Evolutionary conservation across 164 flowering plant genomes (phyloP), one percentile per base, ranked within the genome.

Genomic region (Dillenia turbinata): DNA sequence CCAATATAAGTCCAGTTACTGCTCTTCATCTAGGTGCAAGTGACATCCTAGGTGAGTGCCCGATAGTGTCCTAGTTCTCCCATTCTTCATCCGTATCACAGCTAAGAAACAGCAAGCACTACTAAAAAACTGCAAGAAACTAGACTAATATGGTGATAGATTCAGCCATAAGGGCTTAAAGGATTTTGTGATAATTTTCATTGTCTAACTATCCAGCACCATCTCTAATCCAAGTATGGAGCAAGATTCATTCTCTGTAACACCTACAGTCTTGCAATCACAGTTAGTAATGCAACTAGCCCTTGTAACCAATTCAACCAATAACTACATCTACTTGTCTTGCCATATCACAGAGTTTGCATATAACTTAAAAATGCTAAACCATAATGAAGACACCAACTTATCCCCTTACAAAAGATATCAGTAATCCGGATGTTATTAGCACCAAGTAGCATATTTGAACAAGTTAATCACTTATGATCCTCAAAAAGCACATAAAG

Each of bases 101-200:
- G 40, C 40, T 5, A 33, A 5, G 6, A 33, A 33, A 33, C 40
- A 33, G 40, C 40, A 33, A 33, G 7, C 40, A 6, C 40, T 33
- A 33, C 40, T 33, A 33, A 33, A 33, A 33, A 0, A 33, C 40
- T 33, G 40, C 40, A 4, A 33, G 40, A 33, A 33, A 33, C 6
- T 7, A 33, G 40, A 33, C 7, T 33, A 33, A 54, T 10, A 45
- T 9, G 19, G 19, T 45, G 22, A 26, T 47, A 44, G 47, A 46
- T 44, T 62, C 57, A 57, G 54, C 51, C 49, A 52, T 12, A 50
- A 45, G 22, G 14, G 43, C 52, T 53, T 45, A 45, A 53, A 17
- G 12, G 47, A 19, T 11, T 17, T 52, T 44, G 11, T 8, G 9
- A 52, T 8, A 9, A 52, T 52, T 8, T 52, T 8, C 5, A 52